Conservation (phyloP, 2,329 filamentous ascomycete species). For the Hypoxylon sp. region DNA sequence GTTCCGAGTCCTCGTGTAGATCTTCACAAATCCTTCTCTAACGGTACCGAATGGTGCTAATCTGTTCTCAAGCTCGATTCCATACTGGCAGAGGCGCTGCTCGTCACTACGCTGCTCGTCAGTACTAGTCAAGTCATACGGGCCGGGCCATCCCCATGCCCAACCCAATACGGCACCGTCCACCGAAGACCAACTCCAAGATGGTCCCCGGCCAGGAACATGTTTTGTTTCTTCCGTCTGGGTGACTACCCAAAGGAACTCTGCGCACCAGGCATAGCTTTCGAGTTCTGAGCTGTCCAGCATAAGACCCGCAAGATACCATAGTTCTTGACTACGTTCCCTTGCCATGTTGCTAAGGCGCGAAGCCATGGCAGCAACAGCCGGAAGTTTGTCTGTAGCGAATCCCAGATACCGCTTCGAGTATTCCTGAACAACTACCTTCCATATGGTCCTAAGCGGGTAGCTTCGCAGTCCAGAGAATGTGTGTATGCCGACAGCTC, state of each 20-base stretch:
- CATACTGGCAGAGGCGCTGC: slow-evolving; percentile 19
- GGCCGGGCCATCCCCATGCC: slow-evolving; percentile 11
- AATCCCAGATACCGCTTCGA: slow-evolving; percentile 29
- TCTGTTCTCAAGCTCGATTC: slow-evolving; percentile 19
- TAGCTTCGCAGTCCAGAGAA: slow-evolving; percentile 33
- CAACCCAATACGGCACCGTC: slow-evolving; percentile 18
- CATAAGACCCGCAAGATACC: slow-evolving; percentile 35
- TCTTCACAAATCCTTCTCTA: slow-evolving; percentile 25
- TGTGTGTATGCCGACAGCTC: slow-evolving; percentile 30
- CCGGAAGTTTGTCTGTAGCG: slow-evolving; percentile 38
- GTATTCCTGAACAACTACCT: slow-evolving; percentile 28
- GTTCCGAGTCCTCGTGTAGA: slow-evolving; percentile 9
- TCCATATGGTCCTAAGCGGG: slow-evolving; percentile 32
- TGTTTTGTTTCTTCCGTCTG: background rate
- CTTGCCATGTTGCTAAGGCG: slow-evolving; percentile 27
- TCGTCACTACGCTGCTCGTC: no score
- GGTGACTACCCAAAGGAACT: slow-evolving; percentile 32
- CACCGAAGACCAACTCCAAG: slow-evolving; percentile 41
- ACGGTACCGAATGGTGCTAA: slow-evolving; percentile 31
- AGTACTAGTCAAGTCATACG: slow-evolving; percentile 6
- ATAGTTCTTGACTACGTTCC: slow-evolving; percentile 24
- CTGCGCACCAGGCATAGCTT: slow-evolving; percentile 28
- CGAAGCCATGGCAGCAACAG: slow-evolving; percentile 40
- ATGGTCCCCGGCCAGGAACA: slow-evolving; percentile 18
- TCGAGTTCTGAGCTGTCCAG: slow-evolving; percentile 26